Conservation (phyloP, 1,284 basidiomycete genomes). For the Chalciporus sp. region DNA sequence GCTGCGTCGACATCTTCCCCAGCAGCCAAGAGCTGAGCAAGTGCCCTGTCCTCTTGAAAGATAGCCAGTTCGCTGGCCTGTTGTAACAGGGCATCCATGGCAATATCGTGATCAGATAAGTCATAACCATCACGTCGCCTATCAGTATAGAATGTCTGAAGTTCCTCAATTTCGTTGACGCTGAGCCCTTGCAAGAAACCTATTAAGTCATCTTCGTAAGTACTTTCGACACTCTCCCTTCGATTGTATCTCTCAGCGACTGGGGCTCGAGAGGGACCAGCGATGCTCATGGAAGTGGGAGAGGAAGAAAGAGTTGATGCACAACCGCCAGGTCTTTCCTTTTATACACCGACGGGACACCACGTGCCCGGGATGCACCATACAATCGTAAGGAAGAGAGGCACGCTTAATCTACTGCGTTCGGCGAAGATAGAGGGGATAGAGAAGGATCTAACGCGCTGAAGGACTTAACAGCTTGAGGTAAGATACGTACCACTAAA, state of each 20-base stretch:
- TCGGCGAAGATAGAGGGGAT: too few relatives aligned
- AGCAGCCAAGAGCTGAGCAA: slow-evolving; percentile 25
- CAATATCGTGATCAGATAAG: slow-evolving; percentile 28
- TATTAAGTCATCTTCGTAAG: slow-evolving; percentile 28
- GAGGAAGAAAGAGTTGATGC: slow-evolving; percentile 10
- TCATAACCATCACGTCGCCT: slow-evolving; percentile 8
- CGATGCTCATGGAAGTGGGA: slow-evolving; percentile 26
- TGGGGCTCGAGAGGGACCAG: slow-evolving; percentile 28
- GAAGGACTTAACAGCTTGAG: too few relatives aligned
- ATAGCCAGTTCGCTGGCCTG: slow-evolving; percentile 24
- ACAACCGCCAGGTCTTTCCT: neutral
- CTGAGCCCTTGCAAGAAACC: slow-evolving; percentile 22
- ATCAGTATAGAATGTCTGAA: slow-evolving; percentile 14
- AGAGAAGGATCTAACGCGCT: too few relatives aligned
- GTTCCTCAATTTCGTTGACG: slow-evolving; percentile 24
- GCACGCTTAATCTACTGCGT: too few relatives aligned
- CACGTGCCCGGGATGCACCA: too few relatives aligned
- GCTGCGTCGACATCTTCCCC: slow-evolving; percentile 7
- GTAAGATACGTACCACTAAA: too few relatives aligned
- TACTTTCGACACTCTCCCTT: slow-evolving; percentile 18
- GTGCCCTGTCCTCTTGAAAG: slow-evolving; percentile 22
- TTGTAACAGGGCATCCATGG: slow-evolving; percentile 29
- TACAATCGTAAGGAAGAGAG: too few relatives aligned
- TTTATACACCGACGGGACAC: neutral
- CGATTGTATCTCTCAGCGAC: neutral